Evolutionary conservation across 768 basidiomycete genomes (phyloP).

Genomic region (Russula vinacea): DNA sequence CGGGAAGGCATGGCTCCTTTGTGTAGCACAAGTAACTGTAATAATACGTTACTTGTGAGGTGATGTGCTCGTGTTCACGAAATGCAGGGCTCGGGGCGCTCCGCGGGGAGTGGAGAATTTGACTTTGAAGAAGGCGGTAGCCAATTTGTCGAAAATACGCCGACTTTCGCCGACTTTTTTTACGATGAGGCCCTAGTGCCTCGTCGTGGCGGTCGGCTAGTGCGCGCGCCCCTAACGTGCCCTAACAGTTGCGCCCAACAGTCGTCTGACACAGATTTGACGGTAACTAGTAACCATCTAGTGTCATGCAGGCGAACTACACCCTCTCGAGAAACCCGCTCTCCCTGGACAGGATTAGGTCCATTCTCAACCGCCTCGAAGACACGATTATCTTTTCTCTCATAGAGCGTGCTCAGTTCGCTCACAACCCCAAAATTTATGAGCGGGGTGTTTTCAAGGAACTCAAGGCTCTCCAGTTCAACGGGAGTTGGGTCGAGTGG

Average conservation of each 20-base stretch:
- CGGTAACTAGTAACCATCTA: background rate
- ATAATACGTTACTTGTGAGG: background rate
- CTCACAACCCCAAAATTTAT: constrained; percentile 89
- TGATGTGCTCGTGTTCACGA: background rate
- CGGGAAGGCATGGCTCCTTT: constrained; percentile 20
- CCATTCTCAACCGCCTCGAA: constrained; percentile 84
- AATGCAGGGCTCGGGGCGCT: background rate
- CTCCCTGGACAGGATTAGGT: constrained; percentile 83
- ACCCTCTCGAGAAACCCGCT: constrained; percentile 70
- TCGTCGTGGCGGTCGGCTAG: background rate
- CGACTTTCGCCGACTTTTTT: too few relatives aligned
- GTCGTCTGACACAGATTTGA: background rate
- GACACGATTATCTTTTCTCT: constrained; percentile 98
- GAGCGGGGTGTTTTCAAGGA: constrained; percentile 74
- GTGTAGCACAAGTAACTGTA: background rate
- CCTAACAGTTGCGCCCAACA: too few relatives aligned
- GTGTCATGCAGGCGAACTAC: constrained; percentile 52
- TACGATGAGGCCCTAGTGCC: background rate
- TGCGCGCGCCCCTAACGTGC: too few relatives aligned
- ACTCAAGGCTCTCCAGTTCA: constrained; percentile 66
- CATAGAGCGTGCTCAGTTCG: constrained; percentile 97
- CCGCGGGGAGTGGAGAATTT: background rate
- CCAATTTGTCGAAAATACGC: background rate
- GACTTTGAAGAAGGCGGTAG: background rate
- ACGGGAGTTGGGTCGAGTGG: constrained; percentile 95